Evolutionary conservation across 2,329 filamentous ascomycete genomes (phyloP).

Genomic region (Sphaceloma murrayae): DNA sequence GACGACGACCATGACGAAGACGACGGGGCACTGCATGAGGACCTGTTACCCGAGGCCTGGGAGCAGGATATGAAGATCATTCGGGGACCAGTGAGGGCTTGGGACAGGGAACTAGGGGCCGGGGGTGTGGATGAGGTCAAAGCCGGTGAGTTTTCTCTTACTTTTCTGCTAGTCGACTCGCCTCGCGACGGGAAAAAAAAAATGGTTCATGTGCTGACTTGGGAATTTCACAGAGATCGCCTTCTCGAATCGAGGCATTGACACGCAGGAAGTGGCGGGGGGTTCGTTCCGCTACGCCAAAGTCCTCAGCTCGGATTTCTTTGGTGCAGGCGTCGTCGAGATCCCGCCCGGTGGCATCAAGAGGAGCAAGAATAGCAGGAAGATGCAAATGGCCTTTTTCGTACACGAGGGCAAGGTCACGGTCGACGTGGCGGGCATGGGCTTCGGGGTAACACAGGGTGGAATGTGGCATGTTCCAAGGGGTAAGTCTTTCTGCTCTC

Average conservation of each 20-base stretch:
- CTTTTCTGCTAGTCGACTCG: neutral
- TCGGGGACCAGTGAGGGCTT: slow-evolving; percentile 53
- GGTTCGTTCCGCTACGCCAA: slow-evolving; percentile 83
- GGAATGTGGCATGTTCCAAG: slow-evolving; percentile 91
- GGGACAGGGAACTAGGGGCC: slow-evolving; percentile 30
- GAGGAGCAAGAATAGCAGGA: slow-evolving; percentile 79
- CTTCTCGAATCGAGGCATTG: slow-evolving; percentile 48
- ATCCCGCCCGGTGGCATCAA: slow-evolving; percentile 76
- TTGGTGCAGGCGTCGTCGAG: slow-evolving; percentile 84
- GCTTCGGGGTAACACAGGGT: slow-evolving; percentile 75
- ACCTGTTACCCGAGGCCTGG: slow-evolving; percentile 55
- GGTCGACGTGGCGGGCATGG: slow-evolving; percentile 64
- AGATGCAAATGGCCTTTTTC: slow-evolving; percentile 97
- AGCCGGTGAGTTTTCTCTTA: slow-evolving; percentile 29
- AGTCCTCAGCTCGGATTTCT: slow-evolving; percentile 72
- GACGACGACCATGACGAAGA: slow-evolving; percentile 27
- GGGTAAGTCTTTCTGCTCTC: slow-evolving; percentile 51
- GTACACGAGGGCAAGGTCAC: slow-evolving; percentile 73
- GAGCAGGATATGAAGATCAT: slow-evolving; percentile 58
- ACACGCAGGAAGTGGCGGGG: slow-evolving; percentile 49
- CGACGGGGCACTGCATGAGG: slow-evolving; percentile 42
- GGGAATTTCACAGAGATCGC: slow-evolving; percentile 46
- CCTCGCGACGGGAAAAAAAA: too few relatives aligned
- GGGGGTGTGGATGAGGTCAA: slow-evolving; percentile 30
- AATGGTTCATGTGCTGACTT: too few relatives aligned